Percentiles rank a stretch among this genome's conserved stretches.
Evolutionary conservation across 208 protist genomes (phyloP).

Genomic region (Balamuthia mandrillaris): DNA sequence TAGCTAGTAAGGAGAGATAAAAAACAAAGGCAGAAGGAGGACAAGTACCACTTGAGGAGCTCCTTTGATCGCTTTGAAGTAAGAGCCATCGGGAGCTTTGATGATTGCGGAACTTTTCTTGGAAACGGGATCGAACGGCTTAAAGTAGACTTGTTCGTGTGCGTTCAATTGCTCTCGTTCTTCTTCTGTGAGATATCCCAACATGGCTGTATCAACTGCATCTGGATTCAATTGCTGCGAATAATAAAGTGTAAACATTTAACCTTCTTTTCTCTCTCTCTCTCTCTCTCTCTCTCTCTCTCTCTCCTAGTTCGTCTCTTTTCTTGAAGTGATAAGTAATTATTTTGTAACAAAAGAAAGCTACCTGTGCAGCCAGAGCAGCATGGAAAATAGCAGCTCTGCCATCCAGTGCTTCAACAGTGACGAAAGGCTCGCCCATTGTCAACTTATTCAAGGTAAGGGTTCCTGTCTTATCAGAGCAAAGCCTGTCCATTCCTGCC

Average conservation of each 20-base stretch:
- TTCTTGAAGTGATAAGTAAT: not conserved
- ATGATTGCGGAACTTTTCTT: constrained; percentile 45
- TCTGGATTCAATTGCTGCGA: not conserved
- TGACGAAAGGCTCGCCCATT: constrained; percentile 67
- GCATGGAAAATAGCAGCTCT: constrained; percentile 45
- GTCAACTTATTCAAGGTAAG: constrained; percentile 89
- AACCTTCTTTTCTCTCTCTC: not conserved
- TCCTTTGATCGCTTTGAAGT: constrained; percentile 80
- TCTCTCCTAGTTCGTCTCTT: not conserved
- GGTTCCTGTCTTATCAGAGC: constrained; percentile 91
- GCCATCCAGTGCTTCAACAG: not conserved
- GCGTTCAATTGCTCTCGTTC: not conserved
- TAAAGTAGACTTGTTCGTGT: constrained; percentile 4
- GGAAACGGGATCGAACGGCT: constrained; percentile 32
- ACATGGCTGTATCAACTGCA: constrained; percentile 4
- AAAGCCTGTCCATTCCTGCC: constrained; percentile 81
- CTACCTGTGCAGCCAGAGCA: constrained; percentile 34
- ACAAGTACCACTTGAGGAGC: constrained; percentile 53
- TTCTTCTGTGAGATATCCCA: not conserved
- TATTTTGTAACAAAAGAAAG: not conserved
- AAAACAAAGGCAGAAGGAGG: not conserved
- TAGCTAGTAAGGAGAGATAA: not conserved
- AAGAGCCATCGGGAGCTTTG: not conserved
- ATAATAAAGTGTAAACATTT: not conserved
- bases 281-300: not conserved